Conservation (phyloP, 768 basidiomycete genomes). For the Piloderma croceum region DNA sequence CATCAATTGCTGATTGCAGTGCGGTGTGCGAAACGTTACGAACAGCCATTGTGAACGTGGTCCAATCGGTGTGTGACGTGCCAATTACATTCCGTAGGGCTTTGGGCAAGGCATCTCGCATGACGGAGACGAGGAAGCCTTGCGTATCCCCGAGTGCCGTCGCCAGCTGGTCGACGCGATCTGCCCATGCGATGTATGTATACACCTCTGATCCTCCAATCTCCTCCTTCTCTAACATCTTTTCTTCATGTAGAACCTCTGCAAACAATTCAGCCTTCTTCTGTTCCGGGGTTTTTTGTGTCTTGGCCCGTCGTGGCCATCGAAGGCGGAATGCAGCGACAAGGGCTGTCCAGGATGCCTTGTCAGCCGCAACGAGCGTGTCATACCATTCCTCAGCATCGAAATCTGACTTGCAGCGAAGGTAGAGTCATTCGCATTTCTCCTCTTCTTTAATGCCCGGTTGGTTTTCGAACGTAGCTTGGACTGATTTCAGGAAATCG, state of each 20-base stretch:
- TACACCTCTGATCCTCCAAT: conserved; percentile 15
- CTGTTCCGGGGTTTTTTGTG: not conserved
- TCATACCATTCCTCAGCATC: not conserved
- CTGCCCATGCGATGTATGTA: conserved; percentile 19
- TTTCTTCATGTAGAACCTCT: conserved; percentile 6
- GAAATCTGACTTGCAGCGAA: no score
- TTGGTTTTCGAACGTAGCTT: no score
- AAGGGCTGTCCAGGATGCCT: not conserved
- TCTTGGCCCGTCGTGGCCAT: not conserved
- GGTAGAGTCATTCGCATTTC: no score
- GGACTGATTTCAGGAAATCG: no score
- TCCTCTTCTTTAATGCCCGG: no score
- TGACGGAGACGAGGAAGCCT: conserved; percentile 9
- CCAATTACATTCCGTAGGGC: not conserved
- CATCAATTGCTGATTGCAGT: not conserved
- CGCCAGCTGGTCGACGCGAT: conserved; percentile 14
- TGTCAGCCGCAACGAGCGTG: not conserved
- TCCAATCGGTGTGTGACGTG: not conserved
- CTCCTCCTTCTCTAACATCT: conserved; percentile 14
- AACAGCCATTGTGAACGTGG: not conserved
- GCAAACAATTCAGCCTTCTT: conserved; percentile 10
- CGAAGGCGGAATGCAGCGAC: not conserved
- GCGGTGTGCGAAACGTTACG: not conserved
- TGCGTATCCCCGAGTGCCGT: conserved; percentile 11
- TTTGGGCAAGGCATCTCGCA: conserved; percentile 4